Percentiles rank a stretch among this genome's conserved stretches.
Evolutionary conservation across 805 yeast species (phyloP).

Genomic region (Pichia paraexigua): DNA sequence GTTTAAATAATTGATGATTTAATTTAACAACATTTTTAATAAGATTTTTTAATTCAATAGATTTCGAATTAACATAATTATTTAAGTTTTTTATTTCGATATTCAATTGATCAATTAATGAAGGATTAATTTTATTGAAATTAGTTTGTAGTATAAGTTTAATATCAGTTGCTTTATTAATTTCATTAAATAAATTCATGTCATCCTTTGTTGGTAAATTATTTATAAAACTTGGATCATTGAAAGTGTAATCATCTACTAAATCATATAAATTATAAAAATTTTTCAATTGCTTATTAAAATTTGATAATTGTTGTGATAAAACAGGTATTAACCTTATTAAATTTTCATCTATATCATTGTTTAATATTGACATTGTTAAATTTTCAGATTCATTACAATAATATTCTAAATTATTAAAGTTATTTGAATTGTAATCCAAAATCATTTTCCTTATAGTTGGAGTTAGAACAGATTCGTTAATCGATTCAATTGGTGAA

Average conservation of each 20-base stretch:
- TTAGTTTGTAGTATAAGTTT: constrained; percentile 21
- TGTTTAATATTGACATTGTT: constrained; percentile 18
- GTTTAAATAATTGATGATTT: constrained; percentile 6
- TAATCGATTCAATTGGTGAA: constrained; percentile 10
- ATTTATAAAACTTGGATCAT: constrained; percentile 10
- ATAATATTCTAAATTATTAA: constrained; percentile 14
- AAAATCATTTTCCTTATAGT: constrained; percentile 16
- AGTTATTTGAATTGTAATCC: constrained; percentile 16
- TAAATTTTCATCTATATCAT: constrained; percentile 19
- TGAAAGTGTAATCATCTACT: constrained; percentile 15
- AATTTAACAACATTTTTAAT: not conserved
- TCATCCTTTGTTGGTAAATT: constrained; percentile 24
- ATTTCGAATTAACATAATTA: constrained; percentile 7
- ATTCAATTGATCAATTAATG: constrained; percentile 19
- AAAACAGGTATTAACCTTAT: constrained; percentile 21
- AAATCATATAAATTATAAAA: constrained; percentile 20
- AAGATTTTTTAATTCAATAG: not conserved
- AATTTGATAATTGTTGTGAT: constrained; percentile 16
- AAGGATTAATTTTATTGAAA: constrained; percentile 22
- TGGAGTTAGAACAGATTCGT: constrained; percentile 13
- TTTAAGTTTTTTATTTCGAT: constrained; percentile 24
- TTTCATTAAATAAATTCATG: constrained; percentile 9
- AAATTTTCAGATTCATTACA: constrained; percentile 14
- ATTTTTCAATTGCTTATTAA: constrained; percentile 17
- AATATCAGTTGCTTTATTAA: constrained; percentile 20